phyloP scores from a whole-genome alignment of 768 basidiomycete genomes.

The Tephrocybe sp. region DNA sequence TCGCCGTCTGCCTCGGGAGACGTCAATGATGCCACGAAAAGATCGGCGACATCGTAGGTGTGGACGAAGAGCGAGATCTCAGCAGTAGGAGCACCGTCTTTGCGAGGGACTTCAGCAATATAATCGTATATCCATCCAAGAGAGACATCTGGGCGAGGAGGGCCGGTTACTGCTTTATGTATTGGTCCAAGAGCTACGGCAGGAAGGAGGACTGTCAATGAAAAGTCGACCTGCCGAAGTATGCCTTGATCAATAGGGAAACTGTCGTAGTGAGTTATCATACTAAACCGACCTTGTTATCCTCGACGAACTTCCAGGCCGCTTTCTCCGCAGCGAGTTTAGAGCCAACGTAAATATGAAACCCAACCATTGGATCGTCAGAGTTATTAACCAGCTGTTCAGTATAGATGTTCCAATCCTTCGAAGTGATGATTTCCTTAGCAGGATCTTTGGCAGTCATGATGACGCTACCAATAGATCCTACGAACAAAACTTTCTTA shows the following conservation, averaged over 20 bases:
- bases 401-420: conserved; percentile 10
- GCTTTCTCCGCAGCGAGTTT: conserved; percentile 10
- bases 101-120: conserved; percentile 5
- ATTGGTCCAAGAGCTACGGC: conserved; percentile 7
- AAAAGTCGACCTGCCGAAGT: conserved; percentile 4
- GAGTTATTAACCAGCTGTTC: conserved; percentile 9
- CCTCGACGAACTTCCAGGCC: conserved; percentile 12
- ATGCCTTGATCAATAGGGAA: too few relatives aligned
- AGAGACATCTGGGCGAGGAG: conserved; percentile 11
- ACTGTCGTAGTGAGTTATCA: background rate
- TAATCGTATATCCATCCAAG: conserved; percentile 14
- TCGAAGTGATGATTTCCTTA: conserved; percentile 6
- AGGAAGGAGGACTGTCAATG: conserved; percentile 8
- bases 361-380: conserved; percentile 11
- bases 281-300: conserved; percentile 1
- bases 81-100: conserved; percentile 4
- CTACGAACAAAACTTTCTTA: conserved; percentile 9
- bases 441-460: conserved; percentile 13
- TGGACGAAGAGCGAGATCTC: conserved; percentile 11
- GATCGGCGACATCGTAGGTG: conserved; percentile 10
- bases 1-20: conserved; percentile 7
- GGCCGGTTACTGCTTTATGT: conserved; percentile 7
- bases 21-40: conserved; percentile 12
- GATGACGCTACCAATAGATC: conserved; percentile 11
- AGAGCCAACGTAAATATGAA: conserved; percentile 13